A percentile compares a stretch with the other conserved stretches of the same genome.
Evolutionary conservation across 345 rosid genomes (phyloP).

Genomic region (Linum trigynum): DNA sequence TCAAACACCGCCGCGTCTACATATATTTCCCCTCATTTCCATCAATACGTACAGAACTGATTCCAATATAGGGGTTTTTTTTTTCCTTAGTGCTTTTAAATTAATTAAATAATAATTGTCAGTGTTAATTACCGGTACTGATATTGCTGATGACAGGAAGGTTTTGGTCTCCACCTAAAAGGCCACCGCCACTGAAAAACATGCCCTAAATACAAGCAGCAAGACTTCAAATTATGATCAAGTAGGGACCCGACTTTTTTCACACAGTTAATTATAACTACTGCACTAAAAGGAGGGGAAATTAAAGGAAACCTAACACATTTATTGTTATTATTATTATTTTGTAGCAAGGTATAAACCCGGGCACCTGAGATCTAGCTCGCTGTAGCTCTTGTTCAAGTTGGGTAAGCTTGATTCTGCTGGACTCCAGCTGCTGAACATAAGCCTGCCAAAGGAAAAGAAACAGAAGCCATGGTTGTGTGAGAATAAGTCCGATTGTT

Average conservation of each 20-base stretch:
- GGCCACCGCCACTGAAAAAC: conserved; percentile 52
- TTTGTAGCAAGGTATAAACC: not conserved
- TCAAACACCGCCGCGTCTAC: conserved; percentile 73
- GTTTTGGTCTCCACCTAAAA: conserved; percentile 61
- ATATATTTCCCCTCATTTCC: no score
- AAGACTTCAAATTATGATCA: not conserved
- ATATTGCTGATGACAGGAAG: conserved; percentile 37
- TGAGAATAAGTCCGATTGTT: not conserved
- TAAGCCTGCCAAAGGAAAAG: not conserved
- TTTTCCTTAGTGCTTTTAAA: not conserved
- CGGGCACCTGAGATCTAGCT: not conserved
- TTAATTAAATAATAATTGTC: not conserved
- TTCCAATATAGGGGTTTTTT: not conserved
- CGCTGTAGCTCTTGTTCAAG: conserved; percentile 3
- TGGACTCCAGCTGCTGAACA: conserved; percentile 5
- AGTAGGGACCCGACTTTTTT: no score
- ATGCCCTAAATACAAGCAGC: conserved; percentile 44
- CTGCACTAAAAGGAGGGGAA: no score
- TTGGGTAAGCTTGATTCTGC: conserved; percentile 6
- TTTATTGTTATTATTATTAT: not conserved
- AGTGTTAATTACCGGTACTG: conserved; percentile 44
- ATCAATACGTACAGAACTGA: no score
- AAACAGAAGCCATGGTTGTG: not conserved
- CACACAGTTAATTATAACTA: no score
- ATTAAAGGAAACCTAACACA: no score